Evolutionary conservation across 2,329 filamentous ascomycete species (phyloP).

Genomic region (Elsinoe arachidis): DNA sequence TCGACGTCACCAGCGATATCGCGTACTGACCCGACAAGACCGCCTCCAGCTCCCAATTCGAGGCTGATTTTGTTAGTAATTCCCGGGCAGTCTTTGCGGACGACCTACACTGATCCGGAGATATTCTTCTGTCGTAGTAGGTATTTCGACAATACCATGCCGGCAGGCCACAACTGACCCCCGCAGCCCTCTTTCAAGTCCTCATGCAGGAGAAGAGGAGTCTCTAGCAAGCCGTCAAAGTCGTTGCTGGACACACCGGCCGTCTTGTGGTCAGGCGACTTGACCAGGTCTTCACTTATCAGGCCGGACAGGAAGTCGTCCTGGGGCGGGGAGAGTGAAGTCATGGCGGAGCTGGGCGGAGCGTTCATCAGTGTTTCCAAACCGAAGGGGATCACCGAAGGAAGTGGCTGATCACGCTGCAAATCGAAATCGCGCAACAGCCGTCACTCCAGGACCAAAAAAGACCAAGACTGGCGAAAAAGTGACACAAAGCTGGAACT

Average conservation of each 20-base stretch:
- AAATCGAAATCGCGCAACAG: constrained; percentile 3
- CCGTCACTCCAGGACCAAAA: too few relatives aligned
- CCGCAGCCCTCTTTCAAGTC: constrained; percentile 84
- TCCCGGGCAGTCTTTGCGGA: neutral
- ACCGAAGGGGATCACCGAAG: neutral
- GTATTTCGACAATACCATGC: constrained; percentile 79
- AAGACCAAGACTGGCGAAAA: neutral
- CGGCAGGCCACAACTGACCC: constrained; percentile 89
- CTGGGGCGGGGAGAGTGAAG: constrained; percentile 9
- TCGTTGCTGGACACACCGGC: constrained; percentile 45
- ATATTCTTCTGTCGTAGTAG: constrained; percentile 56
- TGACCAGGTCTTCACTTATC: constrained; percentile 49
- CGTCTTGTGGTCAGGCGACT: constrained; percentile 43
- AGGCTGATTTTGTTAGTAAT: constrained; percentile 46
- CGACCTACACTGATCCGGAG: neutral
- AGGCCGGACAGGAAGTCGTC: constrained; percentile 19
- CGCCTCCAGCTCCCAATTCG: constrained; percentile 86
- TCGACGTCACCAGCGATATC: constrained; percentile 1
- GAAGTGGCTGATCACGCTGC: constrained; percentile 9
- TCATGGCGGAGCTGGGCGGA: constrained; percentile 12
- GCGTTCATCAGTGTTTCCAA: neutral
- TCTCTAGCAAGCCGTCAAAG: constrained; percentile 64
- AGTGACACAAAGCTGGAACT: constrained; percentile 7
- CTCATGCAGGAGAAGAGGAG: constrained; percentile 69
- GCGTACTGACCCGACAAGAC: constrained; percentile 57